These are phyloP conservation scores for Drosera capensis DNA, from an alignment of 148 eudicot genomes.

Conservation along the genomic window DNA sequence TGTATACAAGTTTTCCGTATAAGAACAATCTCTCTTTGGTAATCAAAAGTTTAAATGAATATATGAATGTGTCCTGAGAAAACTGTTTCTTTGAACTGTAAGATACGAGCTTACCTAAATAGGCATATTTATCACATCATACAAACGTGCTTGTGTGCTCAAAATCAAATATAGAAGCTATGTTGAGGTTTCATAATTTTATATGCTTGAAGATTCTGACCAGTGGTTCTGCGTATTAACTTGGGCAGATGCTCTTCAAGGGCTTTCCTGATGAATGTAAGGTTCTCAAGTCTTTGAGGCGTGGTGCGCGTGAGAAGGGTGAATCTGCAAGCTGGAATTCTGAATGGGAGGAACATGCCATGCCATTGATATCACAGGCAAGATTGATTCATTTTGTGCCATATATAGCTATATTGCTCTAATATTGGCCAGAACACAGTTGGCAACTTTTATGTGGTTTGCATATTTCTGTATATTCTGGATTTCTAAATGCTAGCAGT, in stretches of 20 bases:
- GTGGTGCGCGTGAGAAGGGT: constrained; percentile 46
- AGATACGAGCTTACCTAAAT: neutral
- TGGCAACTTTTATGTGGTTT: too few species aligned
- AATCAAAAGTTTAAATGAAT: too few species aligned
- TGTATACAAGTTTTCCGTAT: too few species aligned
- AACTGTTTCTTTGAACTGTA: too few species aligned
- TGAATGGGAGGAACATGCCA: constrained; percentile 81
- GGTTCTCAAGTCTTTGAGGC: constrained; percentile 37
- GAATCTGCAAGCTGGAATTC: constrained; percentile 65
- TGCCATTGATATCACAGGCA: constrained; percentile 58
- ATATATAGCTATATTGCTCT: too few species aligned
- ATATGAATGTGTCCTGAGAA: too few species aligned
- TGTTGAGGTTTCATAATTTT: neutral
- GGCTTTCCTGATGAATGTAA: constrained; percentile 54
- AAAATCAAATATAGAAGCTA: neutral
- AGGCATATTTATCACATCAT: neutral
- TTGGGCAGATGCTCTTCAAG: constrained; percentile 63
- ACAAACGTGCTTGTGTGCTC: neutral
- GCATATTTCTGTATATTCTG: too few species aligned
- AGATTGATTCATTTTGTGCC: too few species aligned
- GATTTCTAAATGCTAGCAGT: too few species aligned
- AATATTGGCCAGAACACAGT: too few species aligned
- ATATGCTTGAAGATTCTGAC: neutral
- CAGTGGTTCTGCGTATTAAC: neutral
- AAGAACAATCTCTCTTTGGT: too few species aligned